phyloP scores from a whole-genome alignment of 768 basidiomycete genomes.

The Mycena amicta region DNA sequence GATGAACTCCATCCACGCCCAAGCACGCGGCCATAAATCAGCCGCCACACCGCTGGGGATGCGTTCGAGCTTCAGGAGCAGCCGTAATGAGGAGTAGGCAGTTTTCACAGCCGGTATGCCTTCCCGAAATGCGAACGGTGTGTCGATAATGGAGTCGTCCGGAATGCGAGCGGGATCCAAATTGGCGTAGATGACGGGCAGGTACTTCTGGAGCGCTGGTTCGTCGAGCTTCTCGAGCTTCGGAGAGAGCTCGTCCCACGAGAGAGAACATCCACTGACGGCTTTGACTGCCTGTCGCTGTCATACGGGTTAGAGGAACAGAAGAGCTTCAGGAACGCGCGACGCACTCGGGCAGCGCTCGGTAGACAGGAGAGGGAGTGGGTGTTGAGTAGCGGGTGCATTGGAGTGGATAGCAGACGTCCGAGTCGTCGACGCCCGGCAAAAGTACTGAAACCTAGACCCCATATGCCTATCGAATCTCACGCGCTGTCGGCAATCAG shows the following conservation, averaged over 20 bases:
- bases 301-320: background rate
- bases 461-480: too few relatives aligned
- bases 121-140: too few relatives aligned
- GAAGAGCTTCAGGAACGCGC: too few relatives aligned
- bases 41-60: background rate
- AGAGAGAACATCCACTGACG: background rate
- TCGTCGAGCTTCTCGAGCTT: background rate
- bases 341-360: background rate
- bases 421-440: too few relatives aligned
- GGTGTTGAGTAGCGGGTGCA: background rate
- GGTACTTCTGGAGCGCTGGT: background rate
- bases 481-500: too few relatives aligned
- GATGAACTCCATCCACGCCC: background rate
- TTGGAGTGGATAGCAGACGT: too few relatives aligned
- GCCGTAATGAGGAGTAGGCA: background rate
- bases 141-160: background rate
- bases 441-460: too few relatives aligned
- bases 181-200: background rate
- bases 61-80: background rate
- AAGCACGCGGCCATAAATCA: background rate
- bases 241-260: background rate
- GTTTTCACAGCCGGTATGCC: background rate
- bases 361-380: background rate
- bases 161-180: background rate
- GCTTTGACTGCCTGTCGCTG: background rate